Evolutionary conservation across 306 rosid species (phyloP).

Genomic region (Fragaria vesca): DNA sequence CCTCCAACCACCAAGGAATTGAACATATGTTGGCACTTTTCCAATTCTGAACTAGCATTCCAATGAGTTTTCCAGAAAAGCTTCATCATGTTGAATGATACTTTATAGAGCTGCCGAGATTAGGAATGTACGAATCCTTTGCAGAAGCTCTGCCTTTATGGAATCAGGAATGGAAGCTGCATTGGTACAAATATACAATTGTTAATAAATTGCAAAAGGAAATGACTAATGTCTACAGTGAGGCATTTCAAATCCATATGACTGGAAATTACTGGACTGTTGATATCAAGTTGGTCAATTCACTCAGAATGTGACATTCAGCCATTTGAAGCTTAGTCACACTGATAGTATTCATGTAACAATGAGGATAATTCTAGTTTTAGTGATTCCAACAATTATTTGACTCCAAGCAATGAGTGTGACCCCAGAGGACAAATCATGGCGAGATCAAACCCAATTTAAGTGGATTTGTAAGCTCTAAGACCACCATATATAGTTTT

Average conservation of each 20-base stretch:
- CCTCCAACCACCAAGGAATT: not conserved
- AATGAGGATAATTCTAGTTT: not conserved
- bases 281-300: not conserved
- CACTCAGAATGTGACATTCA: not conserved
- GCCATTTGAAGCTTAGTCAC: not conserved
- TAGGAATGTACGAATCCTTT: constrained; percentile 69
- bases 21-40: constrained; percentile 3
- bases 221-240: not conserved
- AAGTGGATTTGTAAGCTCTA: too few relatives aligned
- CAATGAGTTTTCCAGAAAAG: constrained; percentile 5
- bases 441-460: not conserved
- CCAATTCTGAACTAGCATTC: not conserved
- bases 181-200: not conserved
- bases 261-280: not conserved
- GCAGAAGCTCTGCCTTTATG: constrained; percentile 80
- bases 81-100: not conserved
- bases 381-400: not conserved
- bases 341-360: not conserved
- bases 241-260: not conserved
- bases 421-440: not conserved
- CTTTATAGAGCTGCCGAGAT: constrained; percentile 59
- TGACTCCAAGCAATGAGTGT: not conserved
- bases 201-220: not conserved
- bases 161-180: constrained; percentile 90
- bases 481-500: not conserved